Evolutionary conservation across 1,139 yeast genomes (phyloP).

Genomic region (Ogataea hybrid): DNA sequence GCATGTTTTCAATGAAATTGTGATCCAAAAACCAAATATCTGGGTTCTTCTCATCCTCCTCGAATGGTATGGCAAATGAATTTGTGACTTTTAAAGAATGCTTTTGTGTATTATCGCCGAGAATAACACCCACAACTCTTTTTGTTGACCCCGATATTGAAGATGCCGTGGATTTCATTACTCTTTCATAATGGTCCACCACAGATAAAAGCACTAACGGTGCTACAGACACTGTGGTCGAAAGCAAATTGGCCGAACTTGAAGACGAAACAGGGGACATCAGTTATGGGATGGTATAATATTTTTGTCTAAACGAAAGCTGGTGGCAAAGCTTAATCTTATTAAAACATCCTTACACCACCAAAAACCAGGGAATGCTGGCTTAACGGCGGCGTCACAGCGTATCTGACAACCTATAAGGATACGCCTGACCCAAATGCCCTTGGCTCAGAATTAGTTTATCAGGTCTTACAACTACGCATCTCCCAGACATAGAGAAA

Average conservation of each 20-base stretch:
- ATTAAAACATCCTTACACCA: constrained; percentile 1
- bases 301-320: not conserved
- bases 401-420: not conserved
- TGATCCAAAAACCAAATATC: constrained; percentile 98
- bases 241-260: constrained; percentile 9
- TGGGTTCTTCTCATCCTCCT: constrained; percentile 90
- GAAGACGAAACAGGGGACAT: constrained; percentile 35
- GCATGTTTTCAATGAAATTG: constrained; percentile 94
- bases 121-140: constrained; percentile 89
- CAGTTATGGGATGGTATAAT: not conserved
- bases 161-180: constrained; percentile 29
- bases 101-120: constrained; percentile 70
- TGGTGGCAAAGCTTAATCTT: constrained; percentile 5
- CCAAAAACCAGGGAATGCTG: not conserved
- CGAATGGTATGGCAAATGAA: constrained; percentile 89
- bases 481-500: too few species aligned
- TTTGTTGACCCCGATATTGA: constrained; percentile 56
- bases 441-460: too few species aligned
- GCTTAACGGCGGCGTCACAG: not conserved
- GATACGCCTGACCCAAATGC: too few species aligned
- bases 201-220: constrained; percentile 93
- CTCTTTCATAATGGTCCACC: constrained; percentile 92
- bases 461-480: too few species aligned
- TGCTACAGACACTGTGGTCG: constrained; percentile 72
- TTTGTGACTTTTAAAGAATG: constrained; percentile 60